Evolutionary conservation across 805 yeast genomes (phyloP).

Genomic region (Kodamaea leandrae): DNA sequence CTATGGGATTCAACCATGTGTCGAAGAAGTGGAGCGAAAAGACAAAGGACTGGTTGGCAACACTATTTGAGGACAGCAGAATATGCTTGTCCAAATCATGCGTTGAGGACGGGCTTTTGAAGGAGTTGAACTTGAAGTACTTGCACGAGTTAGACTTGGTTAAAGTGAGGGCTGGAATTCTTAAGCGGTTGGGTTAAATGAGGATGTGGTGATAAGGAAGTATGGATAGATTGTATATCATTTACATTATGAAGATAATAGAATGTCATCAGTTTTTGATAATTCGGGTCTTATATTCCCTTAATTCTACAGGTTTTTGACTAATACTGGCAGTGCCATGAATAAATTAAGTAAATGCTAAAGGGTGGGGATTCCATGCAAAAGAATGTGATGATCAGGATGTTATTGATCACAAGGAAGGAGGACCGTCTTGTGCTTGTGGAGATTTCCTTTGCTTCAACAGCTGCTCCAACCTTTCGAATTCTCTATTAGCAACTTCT

Average conservation of each 20-base stretch:
- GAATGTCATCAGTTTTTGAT: background rate
- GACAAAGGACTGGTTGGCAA: constrained; percentile 26
- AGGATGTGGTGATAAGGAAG: background rate
- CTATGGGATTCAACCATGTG: constrained; percentile 41
- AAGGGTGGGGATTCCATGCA: constrained; percentile 3
- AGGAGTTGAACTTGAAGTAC: constrained; percentile 29
- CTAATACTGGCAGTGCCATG: no score
- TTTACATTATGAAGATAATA: no score
- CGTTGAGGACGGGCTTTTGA: constrained; percentile 36
- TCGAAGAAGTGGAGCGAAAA: constrained; percentile 35
- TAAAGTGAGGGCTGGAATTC: constrained; percentile 7
- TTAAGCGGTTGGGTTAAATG: constrained; percentile 1
- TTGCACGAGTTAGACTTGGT: constrained; percentile 17
- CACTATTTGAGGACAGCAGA: constrained; percentile 36
- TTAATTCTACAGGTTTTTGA: constrained; percentile 2
- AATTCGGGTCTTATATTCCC: background rate
- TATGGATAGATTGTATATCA: no score
- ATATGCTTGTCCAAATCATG: constrained; percentile 33
- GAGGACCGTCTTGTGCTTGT: constrained; percentile 20
- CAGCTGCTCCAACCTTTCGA: constrained; percentile 72
- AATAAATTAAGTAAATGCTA: constrained; percentile 2
- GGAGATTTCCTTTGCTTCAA: constrained; percentile 21
- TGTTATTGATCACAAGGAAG: constrained; percentile 16
- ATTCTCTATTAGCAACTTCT: constrained; percentile 77
- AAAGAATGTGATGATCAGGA: background rate